Evolutionary conservation across 2,329 filamentous ascomycete genomes (phyloP).

Genomic region (Phialophora verrucosa): DNA sequence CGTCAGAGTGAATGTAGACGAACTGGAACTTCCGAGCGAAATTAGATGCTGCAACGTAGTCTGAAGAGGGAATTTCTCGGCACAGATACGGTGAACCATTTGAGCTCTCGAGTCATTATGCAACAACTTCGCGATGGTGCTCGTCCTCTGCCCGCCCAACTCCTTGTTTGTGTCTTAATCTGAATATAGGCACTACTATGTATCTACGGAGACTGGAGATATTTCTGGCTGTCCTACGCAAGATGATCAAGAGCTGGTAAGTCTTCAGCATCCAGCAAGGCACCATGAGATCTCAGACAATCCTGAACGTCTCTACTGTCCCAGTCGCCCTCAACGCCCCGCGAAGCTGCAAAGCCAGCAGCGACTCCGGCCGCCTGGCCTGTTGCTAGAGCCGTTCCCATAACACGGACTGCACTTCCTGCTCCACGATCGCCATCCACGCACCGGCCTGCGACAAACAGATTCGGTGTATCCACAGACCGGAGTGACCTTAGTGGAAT

Average conservation of each 20-base stretch:
- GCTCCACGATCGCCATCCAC: constrained; percentile 21
- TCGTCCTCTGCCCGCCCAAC: too few species aligned
- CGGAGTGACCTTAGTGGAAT: constrained; percentile 20
- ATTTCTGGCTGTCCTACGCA: too few species aligned
- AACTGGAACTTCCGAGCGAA: too few species aligned
- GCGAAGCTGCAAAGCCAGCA: constrained; percentile 7
- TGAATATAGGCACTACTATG: too few species aligned
- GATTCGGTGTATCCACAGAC: constrained; percentile 17
- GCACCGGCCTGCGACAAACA: constrained; percentile 23
- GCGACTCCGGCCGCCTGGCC: constrained; percentile 19
- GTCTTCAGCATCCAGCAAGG: background rate
- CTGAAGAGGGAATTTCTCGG: too few species aligned
- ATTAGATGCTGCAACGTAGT: too few species aligned
- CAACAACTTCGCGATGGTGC: too few species aligned
- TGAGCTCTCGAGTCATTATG: too few species aligned
- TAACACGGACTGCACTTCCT: constrained; percentile 21
- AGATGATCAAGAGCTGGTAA: background rate
- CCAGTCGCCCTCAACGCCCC: constrained; percentile 3
- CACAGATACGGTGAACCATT: too few species aligned
- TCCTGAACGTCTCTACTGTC: background rate
- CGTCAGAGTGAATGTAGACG: too few species aligned
- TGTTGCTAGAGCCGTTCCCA: constrained; percentile 23
- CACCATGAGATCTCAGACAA: constrained; percentile 10
- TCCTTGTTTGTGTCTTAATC: too few species aligned
- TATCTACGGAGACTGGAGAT: too few species aligned